phyloP scores from a whole-genome alignment of 2,329 filamentous ascomycete species.

The Trichoderma atroviride region DNA sequence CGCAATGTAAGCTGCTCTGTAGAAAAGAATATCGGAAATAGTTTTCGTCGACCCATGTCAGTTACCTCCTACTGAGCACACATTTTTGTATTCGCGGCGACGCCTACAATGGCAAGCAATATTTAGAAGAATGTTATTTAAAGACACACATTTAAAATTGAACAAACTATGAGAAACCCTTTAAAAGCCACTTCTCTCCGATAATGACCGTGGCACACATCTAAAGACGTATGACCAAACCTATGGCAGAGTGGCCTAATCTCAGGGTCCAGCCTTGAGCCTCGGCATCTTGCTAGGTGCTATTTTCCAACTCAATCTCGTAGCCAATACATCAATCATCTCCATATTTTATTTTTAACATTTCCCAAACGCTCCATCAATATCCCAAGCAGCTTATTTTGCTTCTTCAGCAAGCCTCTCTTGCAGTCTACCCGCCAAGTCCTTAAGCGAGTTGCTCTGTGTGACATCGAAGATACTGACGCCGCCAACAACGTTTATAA shows the following conservation, averaged over 20 bases:
- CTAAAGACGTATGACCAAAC: background rate
- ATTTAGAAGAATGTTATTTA: background rate
- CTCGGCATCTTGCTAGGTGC: background rate
- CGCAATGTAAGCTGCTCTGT: no score
- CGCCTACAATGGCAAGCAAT: background rate
- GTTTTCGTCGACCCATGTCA: no score
- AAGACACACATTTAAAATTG: background rate
- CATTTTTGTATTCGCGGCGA: no score
- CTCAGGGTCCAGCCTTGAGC: background rate
- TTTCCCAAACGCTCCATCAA: background rate
- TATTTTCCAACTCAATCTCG: background rate
- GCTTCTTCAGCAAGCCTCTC: background rate
- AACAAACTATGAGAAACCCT: background rate
- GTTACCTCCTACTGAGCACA: no score
- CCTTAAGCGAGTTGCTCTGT: conserved; percentile 1
- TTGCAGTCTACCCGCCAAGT: background rate
- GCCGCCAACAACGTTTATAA: background rate
- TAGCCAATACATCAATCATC: background rate
- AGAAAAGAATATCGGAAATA: no score
- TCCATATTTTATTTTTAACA: background rate
- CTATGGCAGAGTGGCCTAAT: background rate
- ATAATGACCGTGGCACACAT: background rate
- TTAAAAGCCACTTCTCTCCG: background rate
- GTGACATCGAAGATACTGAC: conserved; percentile 10
- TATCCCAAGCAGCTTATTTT: background rate